Base-by-base conservation (phyloP, 1,139 yeast species). In the Ogataea hybrid region DNA sequence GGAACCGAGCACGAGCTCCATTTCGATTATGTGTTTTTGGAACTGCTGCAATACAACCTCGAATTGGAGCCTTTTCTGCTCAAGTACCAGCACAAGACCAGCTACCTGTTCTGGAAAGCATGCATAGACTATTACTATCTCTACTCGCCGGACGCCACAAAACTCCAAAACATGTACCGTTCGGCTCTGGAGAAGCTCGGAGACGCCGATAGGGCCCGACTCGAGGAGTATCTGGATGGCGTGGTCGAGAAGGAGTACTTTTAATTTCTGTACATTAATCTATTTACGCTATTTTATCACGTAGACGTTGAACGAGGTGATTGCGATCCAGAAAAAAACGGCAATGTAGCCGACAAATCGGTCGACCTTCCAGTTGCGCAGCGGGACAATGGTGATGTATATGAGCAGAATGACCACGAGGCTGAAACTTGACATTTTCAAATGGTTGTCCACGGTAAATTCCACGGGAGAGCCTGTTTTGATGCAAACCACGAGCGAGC, bases 291-390 rank as follows among this genome's bases (percentile, higher is more conserved):
- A 32, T 3, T 37, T 30, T 34, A 40, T n/a, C 4, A 43, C n/a
- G 31, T 43, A 49, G 6, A 62, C 48, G 39, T 62, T 53, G 0
- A 52, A 29, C 9, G 39, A 42, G 8, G 62, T 62, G 4, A 62
- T 44, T 1, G 48, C 5, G 29, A 54, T 31, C 71, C 72, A 68
- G 50, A 66, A 56, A 4, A 22, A 2, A 9, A 67, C 55, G 2
- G 61, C 62, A n/a, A 60, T 31, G 9, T 40, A 22, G 1, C 68
- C 65, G 28, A 74, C 61, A 39, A 54, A 62, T 43, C 65, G 59
- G 47, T 69, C 71, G 36, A 75, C 58, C 37, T 51, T 54, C 80
- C 80, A 75, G 12, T 59, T 52, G 46, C 71, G 70, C 29, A 56
- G 47, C 1, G 76, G 73, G 0, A 73, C 60, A 5, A 50, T 42